Conservation (phyloP, 225 moss, liverwort and hornwort species). For the Marchantia polymorpha region DNA sequence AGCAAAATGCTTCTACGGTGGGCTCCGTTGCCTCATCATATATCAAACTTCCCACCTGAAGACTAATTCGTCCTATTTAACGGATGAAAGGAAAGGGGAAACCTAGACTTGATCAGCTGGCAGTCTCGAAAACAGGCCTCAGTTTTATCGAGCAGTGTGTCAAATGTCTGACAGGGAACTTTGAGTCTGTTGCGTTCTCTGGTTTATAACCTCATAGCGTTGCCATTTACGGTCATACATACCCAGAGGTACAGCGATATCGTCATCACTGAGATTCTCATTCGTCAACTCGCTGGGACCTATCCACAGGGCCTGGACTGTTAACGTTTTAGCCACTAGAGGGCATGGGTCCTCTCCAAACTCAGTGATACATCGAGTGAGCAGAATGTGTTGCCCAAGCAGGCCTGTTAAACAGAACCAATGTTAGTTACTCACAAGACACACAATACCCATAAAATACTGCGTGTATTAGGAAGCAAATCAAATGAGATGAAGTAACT, state of each 20-base stretch:
- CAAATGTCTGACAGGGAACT: background rate
- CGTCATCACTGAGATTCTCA: background rate
- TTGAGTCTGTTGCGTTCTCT: background rate
- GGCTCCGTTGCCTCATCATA: no score
- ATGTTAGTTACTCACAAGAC: background rate
- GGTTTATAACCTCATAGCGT: constrained; percentile 7
- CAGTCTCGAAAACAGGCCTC: no score
- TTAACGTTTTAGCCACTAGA: constrained; percentile 52
- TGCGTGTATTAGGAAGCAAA: background rate
- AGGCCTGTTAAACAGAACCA: constrained; percentile 48
- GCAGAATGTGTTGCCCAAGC: constrained; percentile 60
- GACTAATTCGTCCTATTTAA: no score
- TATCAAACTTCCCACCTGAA: no score
- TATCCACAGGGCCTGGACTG: constrained; percentile 66
- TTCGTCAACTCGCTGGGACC: constrained; percentile 6
- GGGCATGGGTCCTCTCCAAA: constrained; percentile 87
- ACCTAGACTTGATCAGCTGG: no score
- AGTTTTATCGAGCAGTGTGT: background rate
- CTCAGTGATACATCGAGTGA: constrained; percentile 43
- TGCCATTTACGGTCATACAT: constrained; percentile 29
- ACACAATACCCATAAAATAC: no score
- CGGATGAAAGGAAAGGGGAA: no score
- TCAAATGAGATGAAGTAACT: no score
- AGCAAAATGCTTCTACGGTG: no score
- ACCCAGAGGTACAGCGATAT: background rate